A percentile compares a stretch with the other conserved stretches of the same genome.
Conservation (phyloP, 352 stramenopile species). For the Aphanomyces astaci region DNA sequence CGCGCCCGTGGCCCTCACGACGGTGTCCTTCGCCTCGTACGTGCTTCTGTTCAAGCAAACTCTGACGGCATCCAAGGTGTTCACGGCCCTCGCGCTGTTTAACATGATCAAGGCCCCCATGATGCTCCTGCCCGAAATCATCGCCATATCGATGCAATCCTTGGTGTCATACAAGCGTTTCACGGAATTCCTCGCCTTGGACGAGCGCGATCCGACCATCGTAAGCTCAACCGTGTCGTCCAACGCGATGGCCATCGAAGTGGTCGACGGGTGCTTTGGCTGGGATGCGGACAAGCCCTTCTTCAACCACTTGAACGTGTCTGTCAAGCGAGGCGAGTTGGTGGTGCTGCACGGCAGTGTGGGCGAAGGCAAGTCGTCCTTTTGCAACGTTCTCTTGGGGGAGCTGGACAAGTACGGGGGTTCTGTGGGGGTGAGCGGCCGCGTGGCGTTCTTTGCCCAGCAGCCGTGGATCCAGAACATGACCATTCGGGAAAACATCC, state of each 20-base stretch:
- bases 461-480: conserved; percentile 95
- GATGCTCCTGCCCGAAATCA: conserved; percentile 30
- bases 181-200: conserved; percentile 29
- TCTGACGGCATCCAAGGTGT: conserved; percentile 47
- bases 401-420: conserved; percentile 60
- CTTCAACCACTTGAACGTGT: conserved; percentile 35
- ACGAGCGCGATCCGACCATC: conserved; percentile 30
- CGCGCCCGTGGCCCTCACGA: conserved; percentile 34
- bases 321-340: conserved; percentile 35
- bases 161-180: conserved; percentile 34
- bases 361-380: conserved; percentile 44
- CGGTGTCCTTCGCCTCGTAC: conserved; percentile 40
- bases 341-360: conserved; percentile 40
- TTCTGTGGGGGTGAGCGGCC: conserved; percentile 59
- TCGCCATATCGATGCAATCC: conserved; percentile 39
- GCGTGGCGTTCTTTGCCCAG: conserved; percentile 90
- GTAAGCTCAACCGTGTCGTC: conserved; percentile 37
- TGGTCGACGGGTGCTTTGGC: conserved; percentile 53
- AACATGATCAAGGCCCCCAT: conserved; percentile 36
- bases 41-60: conserved; percentile 30
- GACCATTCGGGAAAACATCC: too few species aligned
- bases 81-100: conserved; percentile 53
- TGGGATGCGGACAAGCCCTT: conserved; percentile 31
- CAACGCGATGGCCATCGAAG: conserved; percentile 26
- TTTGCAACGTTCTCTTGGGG: conserved; percentile 49